Conservation (phyloP, 2,329 filamentous ascomycete species). For the Verticillium nonalfalfae region DNA sequence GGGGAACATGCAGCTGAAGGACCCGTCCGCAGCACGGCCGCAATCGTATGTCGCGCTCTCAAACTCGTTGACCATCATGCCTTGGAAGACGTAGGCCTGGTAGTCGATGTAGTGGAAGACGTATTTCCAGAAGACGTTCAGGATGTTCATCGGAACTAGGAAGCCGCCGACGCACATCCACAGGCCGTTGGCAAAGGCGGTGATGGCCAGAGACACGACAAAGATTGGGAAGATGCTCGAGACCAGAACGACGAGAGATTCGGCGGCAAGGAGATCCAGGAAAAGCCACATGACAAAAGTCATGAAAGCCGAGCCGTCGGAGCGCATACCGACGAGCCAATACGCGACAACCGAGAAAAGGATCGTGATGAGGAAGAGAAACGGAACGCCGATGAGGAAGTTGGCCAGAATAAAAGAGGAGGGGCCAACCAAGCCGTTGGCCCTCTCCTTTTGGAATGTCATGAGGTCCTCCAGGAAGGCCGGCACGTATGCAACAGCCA, state of each 20-base stretch:
- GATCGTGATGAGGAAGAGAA: constrained; percentile 70
- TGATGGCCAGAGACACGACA: constrained; percentile 70
- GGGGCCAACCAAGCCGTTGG: constrained; percentile 75
- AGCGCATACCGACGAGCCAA: constrained; percentile 73
- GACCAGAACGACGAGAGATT: constrained; percentile 74
- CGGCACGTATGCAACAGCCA: constrained; percentile 81
- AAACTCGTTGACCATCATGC: constrained; percentile 93
- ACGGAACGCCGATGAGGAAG: constrained; percentile 76
- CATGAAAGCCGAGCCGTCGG: constrained; percentile 61
- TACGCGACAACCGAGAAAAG: constrained; percentile 72
- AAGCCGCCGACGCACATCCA: constrained; percentile 89
- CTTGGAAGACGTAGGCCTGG: constrained; percentile 79
- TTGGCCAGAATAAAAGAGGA: constrained; percentile 70
- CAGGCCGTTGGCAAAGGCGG: constrained; percentile 79
- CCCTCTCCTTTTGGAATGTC: constrained; percentile 69
- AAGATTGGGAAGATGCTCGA: constrained; percentile 70
- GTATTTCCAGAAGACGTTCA: constrained; percentile 83
- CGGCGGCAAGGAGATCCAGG: constrained; percentile 74
- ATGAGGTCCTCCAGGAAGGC: constrained; percentile 73
- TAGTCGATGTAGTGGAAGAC: constrained; percentile 89
- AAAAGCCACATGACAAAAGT: constrained; percentile 80
- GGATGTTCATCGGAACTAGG: constrained; percentile 62
- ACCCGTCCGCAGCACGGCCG: constrained; percentile 22
- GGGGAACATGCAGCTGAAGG: constrained; percentile 66
- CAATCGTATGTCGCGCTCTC: constrained; percentile 57